Base-by-base conservation (phyloP, 768 basidiomycete genomes). In the Collybia sp. region DNA sequence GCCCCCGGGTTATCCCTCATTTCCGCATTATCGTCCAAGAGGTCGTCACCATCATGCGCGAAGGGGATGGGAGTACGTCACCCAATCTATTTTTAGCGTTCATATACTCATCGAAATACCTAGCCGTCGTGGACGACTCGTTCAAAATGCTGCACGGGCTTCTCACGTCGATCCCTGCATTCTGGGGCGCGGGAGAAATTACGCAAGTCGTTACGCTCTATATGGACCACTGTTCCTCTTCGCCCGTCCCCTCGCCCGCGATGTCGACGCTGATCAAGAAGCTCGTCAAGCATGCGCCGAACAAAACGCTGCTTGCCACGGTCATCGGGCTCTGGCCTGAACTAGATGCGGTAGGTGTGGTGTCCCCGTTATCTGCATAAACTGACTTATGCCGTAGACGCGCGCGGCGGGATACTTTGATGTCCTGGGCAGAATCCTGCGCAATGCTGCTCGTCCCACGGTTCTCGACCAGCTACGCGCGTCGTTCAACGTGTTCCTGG, bases 1-100 rank as follows among this genome's bases (percentile, higher is more conserved):
- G 90, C 0, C 91, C 94, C 10, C 83, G 95, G 0, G 73, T 93
- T 42, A 92, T 99, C 42, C 92, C 95, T 4, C 76, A 81, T 64
- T 85, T 96, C 66, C 80, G 80, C 43, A 74, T 80, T 12, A 77
- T 94, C 39, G 75, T 88, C 12, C 64, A 79, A 4, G 72, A 82
- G 44, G 79, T 79, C 47, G 66, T 82, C 30, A 45, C 61, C 16
- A 59, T 80, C 20, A 65, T 83, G 39, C 72, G 68, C 15, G 71
- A 76, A 35, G 60, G 58, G 18, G 56, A 69, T 25, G 60, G 59
- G 52, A 57, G 79, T 74, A 50, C 34, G 55, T 52, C 45, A 12
- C 30, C 19, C 10, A 30, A 18, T 16, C 16, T 13, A 34, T 10
- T 42, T 12, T 16, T 3, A 16, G 15, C 12, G 34, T 36, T 37